Base-by-base conservation (phyloP, 2,329 filamentous ascomycete genomes). In the Colletotrichum cereale region DNA sequence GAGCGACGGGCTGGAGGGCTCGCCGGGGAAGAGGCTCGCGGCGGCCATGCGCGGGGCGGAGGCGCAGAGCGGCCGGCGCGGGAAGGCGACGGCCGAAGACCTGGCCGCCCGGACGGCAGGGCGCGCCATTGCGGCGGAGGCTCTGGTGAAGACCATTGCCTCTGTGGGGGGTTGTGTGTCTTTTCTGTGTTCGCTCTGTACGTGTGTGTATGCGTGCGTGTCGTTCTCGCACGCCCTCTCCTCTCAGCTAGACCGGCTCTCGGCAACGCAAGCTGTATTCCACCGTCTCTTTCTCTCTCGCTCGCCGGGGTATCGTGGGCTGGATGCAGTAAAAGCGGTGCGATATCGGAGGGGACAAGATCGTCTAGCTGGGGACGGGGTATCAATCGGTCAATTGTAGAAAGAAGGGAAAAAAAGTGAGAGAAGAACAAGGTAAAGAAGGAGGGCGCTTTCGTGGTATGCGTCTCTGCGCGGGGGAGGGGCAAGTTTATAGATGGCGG, bases 1-100 rank as follows among this genome's bases (percentile, higher is more conserved):
- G 77, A 90, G 79, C 4, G 83, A 77, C 36, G 88, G 88, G 34
- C 79, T 84, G 36, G 83, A 80, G 53, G 88, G 88, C 82, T 90
- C 88, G 66, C 83, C 83, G 48, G 80, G 76, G 73, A 84, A 80
- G 75, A 86, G 85, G 47, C 62, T 60, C 62, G 67, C 63, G 61
- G 72, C 66, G 24, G 72, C 71, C 67, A 67, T 71, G 71, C 67
- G 63, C 47, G 60, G 48, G 34, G 67, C 64, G 38, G 68, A 69
- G 47, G 34, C 58, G 57, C 62, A 74, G 29, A 75, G 63, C 29
- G 71, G 34, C 48, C 73, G 58, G 34, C 62, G 38, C 60, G 66
- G 24, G 57, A 42, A 26, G 42, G 55, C 58, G 40, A 31, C 31
- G 71, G 52, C 50, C 31, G 64, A 64, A 36, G 36, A 42, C 44